Evolutionary conservation across 306 rosid species (phyloP).

Genomic region (Mucuna pruriens): DNA sequence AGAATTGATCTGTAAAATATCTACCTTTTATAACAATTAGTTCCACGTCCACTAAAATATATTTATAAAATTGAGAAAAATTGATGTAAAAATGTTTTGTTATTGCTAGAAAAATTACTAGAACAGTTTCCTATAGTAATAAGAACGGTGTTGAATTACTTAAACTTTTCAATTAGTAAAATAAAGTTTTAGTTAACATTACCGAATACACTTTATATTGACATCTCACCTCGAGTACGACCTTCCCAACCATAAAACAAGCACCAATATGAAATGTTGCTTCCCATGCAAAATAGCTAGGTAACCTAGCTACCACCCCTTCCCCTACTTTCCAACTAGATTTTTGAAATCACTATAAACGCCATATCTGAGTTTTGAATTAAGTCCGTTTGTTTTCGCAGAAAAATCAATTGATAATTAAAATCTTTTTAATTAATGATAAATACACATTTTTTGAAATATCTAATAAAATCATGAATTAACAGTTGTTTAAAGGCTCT

Average conservation of each 20-base stretch:
- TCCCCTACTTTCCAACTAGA: conserved; percentile 34
- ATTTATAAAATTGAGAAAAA: background rate
- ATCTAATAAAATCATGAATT: background rate
- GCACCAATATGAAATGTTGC: conserved; percentile 50
- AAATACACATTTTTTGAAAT: background rate
- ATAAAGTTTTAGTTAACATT: background rate
- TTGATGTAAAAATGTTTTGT: background rate
- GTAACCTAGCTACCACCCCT: conserved; percentile 34
- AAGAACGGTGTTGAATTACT: no score
- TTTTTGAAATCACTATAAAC: conserved; percentile 20
- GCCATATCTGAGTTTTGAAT: background rate
- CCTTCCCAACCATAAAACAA: conserved; percentile 55
- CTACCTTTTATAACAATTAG: background rate
- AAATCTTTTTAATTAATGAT: background rate
- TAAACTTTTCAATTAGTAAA: background rate
- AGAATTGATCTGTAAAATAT: background rate
- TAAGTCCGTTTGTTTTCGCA: background rate
- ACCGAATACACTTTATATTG: conserved; percentile 40
- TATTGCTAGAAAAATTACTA: background rate
- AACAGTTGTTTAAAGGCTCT: background rate
- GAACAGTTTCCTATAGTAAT: no score
- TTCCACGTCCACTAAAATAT: background rate
- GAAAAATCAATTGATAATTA: background rate
- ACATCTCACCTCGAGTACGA: conserved; percentile 52
- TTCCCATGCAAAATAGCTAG: conserved; percentile 58